phyloP scores from a whole-genome alignment of 495 filamentous ascomycete species.

The Penicillium samsonianum region DNA sequence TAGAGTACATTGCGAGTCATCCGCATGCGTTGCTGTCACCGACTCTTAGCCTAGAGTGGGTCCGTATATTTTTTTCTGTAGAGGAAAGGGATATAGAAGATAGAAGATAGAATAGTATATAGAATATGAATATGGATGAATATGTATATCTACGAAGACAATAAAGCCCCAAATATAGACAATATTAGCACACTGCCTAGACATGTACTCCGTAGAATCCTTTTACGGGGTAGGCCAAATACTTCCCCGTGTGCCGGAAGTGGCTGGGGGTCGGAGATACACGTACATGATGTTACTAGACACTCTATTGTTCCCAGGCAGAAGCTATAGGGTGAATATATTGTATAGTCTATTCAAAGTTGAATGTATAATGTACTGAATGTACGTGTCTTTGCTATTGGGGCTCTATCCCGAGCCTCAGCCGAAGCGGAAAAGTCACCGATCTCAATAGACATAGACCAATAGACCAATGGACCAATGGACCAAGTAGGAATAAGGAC shows the following conservation, averaged over 20 bases:
- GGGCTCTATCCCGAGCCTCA: not conserved
- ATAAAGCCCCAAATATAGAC: not conserved
- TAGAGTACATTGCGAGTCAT: not conserved
- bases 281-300: not conserved
- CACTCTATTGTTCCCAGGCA: not conserved
- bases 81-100: not conserved
- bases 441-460: not conserved
- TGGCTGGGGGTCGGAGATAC: conserved; percentile 11
- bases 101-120: not conserved
- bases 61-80: conserved; percentile 9
- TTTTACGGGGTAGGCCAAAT: conserved; percentile 1
- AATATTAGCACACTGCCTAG: not conserved
- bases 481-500: not conserved
- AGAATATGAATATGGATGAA: not conserved
- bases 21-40: not conserved
- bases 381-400: not conserved
- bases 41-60: not conserved
- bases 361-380: not conserved
- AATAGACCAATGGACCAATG: not conserved
- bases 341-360: not conserved
- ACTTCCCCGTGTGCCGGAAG: conserved; percentile 4
- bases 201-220: not conserved
- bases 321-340: not conserved
- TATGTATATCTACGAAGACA: too few species aligned
- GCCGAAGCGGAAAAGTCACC: not conserved